A percentile compares a stretch with the other conserved stretches of the same genome.
These are phyloP conservation scores for Vigna hirtella DNA, from an alignment of 306 rosid genomes.

Conservation along the genomic window DNA sequence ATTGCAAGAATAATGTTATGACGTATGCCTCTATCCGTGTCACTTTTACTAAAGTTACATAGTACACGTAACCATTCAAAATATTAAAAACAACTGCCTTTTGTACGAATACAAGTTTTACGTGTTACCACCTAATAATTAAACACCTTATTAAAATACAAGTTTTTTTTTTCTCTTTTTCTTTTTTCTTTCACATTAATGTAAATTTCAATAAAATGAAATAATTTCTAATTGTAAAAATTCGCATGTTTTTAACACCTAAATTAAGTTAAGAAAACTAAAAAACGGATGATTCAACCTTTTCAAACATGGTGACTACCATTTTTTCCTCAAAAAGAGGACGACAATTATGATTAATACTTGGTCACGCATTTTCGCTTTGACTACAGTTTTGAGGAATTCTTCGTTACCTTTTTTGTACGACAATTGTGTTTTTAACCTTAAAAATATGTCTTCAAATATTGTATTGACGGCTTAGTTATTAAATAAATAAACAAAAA, in stretches of 20 bases:
- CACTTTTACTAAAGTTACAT: neutral
- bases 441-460: no score
- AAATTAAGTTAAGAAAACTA: no score
- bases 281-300: no score
- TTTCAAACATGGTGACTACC: no score
- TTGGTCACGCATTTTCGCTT: neutral
- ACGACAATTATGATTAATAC: neutral
- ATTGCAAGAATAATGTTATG: neutral
- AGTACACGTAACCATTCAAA: neutral
- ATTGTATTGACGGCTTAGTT: no score
- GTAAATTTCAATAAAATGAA: no score
- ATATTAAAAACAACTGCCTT: neutral
- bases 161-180: no score
- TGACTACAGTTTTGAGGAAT: constrained; percentile 31
- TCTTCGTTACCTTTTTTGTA: neutral
- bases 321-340: neutral
- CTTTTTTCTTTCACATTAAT: no score
- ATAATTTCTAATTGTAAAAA: no score
- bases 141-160: neutral
- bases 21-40: neutral
- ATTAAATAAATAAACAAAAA: no score
- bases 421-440: neutral
- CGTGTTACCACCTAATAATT: neutral
- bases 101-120: neutral
- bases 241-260: no score